A percentile compares a stretch with the other conserved stretches of the same genome.
phyloP scores from a whole-genome alignment of 305 asterid genomes.

The Nicotiana rustica region DNA sequence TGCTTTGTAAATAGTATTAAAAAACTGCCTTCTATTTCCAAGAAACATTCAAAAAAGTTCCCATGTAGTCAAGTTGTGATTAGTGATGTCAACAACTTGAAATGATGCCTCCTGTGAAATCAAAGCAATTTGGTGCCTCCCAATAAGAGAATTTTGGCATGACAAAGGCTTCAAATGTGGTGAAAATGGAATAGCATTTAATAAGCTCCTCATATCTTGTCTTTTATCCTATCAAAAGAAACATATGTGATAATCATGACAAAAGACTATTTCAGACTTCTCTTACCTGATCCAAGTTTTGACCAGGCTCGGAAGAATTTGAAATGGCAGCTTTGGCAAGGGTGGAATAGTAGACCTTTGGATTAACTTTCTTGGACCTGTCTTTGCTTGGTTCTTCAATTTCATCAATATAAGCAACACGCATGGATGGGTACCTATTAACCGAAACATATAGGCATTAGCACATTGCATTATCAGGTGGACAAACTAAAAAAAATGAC shows the following conservation, averaged over 20 bases:
- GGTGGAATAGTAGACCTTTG: conserved; percentile 91
- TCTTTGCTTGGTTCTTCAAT: conserved; percentile 96
- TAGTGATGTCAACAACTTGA: conserved; percentile 8
- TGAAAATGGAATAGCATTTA: conserved; percentile 12
- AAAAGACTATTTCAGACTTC: conserved; percentile 9
- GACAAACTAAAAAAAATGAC: conserved; percentile 32
- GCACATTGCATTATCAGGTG: conserved; percentile 33
- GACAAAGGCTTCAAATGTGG: background rate
- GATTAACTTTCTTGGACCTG: conserved; percentile 76
- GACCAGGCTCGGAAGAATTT: conserved; percentile 86
- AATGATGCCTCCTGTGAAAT: background rate
- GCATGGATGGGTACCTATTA: conserved; percentile 91
- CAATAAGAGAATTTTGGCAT: conserved; percentile 5
- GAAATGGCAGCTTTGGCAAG: conserved; percentile 93
- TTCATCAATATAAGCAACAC: conserved; percentile 98
- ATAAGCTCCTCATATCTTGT: background rate
- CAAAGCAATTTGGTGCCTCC: background rate
- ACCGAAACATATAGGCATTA: conserved; percentile 41
- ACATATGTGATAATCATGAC: conserved; percentile 8
- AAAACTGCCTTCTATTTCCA: background rate
- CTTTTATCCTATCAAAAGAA: background rate
- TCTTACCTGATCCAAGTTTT: conserved; percentile 94
- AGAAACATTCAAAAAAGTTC: background rate
- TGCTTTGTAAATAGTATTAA: background rate
- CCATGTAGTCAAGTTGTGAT: background rate